phyloP scores from a whole-genome alignment of 148 eudicot species.

The Simmondsia chinensis region DNA sequence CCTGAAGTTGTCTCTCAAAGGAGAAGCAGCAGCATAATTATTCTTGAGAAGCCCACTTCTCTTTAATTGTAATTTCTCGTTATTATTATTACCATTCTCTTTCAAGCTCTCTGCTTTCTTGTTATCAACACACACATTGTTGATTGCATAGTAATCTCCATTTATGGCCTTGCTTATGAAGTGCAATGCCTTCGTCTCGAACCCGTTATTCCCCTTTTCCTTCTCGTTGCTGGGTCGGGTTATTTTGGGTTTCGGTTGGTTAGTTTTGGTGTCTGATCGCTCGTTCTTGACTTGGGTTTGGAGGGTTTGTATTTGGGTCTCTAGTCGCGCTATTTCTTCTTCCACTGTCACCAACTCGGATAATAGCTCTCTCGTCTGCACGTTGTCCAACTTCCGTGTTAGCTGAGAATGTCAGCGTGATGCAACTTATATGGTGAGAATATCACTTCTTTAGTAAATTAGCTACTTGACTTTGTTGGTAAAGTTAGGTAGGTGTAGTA shows the following conservation, averaged over 20 bases:
- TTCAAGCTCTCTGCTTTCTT: slow-evolving; percentile 26
- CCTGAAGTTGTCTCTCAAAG: slow-evolving; percentile 45
- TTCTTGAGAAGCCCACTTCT: slow-evolving; percentile 35
- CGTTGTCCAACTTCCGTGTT: no score
- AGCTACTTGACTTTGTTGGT: no score
- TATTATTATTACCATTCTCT: no score
- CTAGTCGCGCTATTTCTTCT: slow-evolving; percentile 58
- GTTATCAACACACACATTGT: no score
- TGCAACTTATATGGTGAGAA: no score
- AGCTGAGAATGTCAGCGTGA: no score
- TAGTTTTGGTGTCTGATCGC: slow-evolving; percentile 34
- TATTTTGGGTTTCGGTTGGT: slow-evolving; percentile 6
- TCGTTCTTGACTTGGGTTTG: slow-evolving; percentile 36
- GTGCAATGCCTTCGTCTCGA: slow-evolving; percentile 65
- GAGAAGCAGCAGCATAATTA: slow-evolving; percentile 50
- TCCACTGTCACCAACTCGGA: slow-evolving; percentile 68
- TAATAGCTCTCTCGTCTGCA: slow-evolving; percentile 55
- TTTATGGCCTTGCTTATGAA: slow-evolving; percentile 89
- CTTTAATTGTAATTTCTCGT: no score
- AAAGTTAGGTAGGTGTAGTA: no score
- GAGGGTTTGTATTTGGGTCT: slow-evolving; percentile 56
- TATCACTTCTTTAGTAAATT: no score
- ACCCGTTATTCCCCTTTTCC: slow-evolving; percentile 12
- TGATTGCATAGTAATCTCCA: slow-evolving; percentile 66
- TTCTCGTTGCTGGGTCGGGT: slow-evolving; percentile 6